These are phyloP conservation scores for Mycosphaerelloides madeirae DNA, from an alignment of 2,329 filamentous ascomycete species.

Conservation along the genomic window DNA sequence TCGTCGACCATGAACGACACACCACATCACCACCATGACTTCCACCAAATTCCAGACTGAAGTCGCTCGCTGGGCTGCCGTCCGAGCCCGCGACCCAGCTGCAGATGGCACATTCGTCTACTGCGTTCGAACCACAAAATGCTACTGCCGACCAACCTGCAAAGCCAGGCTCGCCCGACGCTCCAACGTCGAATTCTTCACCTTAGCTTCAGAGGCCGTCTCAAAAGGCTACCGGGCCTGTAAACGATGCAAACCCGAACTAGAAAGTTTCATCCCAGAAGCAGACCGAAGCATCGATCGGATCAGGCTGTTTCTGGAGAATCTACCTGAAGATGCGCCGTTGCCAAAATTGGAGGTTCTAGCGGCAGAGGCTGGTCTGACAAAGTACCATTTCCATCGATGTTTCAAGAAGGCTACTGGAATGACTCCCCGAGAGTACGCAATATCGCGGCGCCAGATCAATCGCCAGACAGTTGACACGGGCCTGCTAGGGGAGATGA, in stretches of 20 bases:
- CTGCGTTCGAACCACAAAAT: conserved; percentile 52
- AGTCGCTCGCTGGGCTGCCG: conserved; percentile 12
- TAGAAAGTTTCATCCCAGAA: conserved; percentile 29
- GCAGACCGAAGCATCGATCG: conserved; percentile 10
- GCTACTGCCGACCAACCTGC: conserved; percentile 60
- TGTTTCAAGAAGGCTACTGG: conserved; percentile 55
- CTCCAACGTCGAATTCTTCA: conserved; percentile 55
- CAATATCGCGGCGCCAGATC: background rate
- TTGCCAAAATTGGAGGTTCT: conserved; percentile 39
- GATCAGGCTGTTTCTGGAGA: conserved; percentile 8
- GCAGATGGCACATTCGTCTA: conserved; percentile 46
- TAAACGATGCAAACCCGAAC: conserved; percentile 51
- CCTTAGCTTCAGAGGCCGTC: conserved; percentile 44
- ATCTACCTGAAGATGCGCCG: conserved; percentile 4
- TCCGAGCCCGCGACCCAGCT: conserved; percentile 10
- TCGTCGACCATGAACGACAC: too few relatives aligned
- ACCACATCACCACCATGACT: background rate
- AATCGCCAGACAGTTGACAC: background rate
- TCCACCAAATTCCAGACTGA: background rate
- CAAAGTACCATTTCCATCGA: conserved; percentile 56
- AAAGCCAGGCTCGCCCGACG: conserved; percentile 55
- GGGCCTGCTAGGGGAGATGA: background rate
- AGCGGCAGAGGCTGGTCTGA: conserved; percentile 50
- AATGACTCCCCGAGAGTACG: conserved; percentile 47
- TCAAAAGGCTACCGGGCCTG: conserved; percentile 51